Base-by-base conservation (phyloP, 179 eudicot species). In the Drosera spatulata region DNA sequence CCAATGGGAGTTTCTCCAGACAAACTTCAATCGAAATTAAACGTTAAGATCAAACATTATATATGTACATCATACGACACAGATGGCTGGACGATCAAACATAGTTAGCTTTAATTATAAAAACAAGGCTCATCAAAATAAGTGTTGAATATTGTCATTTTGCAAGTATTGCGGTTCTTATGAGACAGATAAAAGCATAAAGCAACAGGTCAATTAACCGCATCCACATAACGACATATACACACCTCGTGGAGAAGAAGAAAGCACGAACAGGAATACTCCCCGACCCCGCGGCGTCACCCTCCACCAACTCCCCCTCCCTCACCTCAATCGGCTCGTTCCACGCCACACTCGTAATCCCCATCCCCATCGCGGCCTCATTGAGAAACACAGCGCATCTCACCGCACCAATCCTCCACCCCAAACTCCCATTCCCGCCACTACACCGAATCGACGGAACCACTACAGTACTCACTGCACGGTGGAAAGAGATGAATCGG, bases 321-420 rank as follows among this genome's bases (percentile, higher is more conserved):
- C 59, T 69, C 15, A 11, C 72, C 41, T 62, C 69, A n/a, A 72
- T 55, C 40, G 59, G 44, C 42, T 74, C 81, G 39, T 64, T 62
- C 79, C 79, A 69, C 47, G 66, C 77, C 62, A 73, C 22, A 4
- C 33, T 22, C 33, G 67, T 45, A 45, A 6, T 10, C 7, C 8
- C 7, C 7, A 45, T 45, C 8, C 8, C 10, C 3, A 7, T 55
- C 8, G 9, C 12, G 8, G n/a, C 41, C 58, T 10, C 50, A 4
- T 41, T 52, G 53, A 15, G 50, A 14, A 50, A 47, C 53, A 51
- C 39, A 2, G 44, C 33, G 66, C 55, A 33, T 39, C 66, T 50
- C 38, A 46, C 58, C 15, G 11, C 50, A 58, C 39, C 51, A 33
- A 55, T 33, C 37, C 33, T 53, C 48, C 42, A 7, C 0, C 44